Conservation (phyloP, 352 stramenopile genomes). For the Pythium brachiatum region DNA sequence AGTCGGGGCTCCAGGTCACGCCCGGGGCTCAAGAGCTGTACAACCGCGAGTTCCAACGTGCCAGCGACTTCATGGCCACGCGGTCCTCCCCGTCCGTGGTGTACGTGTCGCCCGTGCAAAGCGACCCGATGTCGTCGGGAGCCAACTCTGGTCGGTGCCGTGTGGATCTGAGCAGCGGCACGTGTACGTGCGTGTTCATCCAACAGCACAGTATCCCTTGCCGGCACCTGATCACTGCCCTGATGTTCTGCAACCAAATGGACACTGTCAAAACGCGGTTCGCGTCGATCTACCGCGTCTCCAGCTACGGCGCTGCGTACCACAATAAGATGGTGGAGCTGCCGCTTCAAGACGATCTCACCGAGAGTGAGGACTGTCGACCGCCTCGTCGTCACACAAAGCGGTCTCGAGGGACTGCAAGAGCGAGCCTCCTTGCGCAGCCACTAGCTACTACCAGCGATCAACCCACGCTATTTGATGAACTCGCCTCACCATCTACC, state of each 20-base stretch:
- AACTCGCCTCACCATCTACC: not conserved
- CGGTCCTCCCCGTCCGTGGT: slow-evolving; percentile 46
- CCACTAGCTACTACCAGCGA: not conserved
- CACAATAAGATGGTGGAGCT: slow-evolving; percentile 43
- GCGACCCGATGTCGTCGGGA: slow-evolving; percentile 24
- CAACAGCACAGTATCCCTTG: slow-evolving; percentile 55
- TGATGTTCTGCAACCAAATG: slow-evolving; percentile 53
- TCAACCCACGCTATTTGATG: not conserved
- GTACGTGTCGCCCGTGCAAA: slow-evolving; percentile 54
- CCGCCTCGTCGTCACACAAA: slow-evolving; percentile 3
- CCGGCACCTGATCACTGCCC: slow-evolving; percentile 54
- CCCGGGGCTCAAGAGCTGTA: slow-evolving; percentile 49
- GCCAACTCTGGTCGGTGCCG: slow-evolving; percentile 16
- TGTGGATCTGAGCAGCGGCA: slow-evolving; percentile 42
- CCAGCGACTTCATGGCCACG: slow-evolving; percentile 53
- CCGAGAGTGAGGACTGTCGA: slow-evolving; percentile 17
- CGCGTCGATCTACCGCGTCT: slow-evolving; percentile 39
- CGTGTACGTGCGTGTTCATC: slow-evolving; percentile 57
- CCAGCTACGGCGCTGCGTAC: slow-evolving; percentile 37
- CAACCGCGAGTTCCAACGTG: slow-evolving; percentile 40
- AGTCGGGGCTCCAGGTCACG: slow-evolving; percentile 40
- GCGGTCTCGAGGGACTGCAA: slow-evolving; percentile 1
- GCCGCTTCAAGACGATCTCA: slow-evolving; percentile 34
- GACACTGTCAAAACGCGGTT: slow-evolving; percentile 43
- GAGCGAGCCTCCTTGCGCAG: not conserved